Percentiles rank a stretch among this genome's conserved stretches.
Evolutionary conservation across 2,329 filamentous ascomycete genomes (phyloP).

Genomic region (Teratosphaeria zuluensis): DNA sequence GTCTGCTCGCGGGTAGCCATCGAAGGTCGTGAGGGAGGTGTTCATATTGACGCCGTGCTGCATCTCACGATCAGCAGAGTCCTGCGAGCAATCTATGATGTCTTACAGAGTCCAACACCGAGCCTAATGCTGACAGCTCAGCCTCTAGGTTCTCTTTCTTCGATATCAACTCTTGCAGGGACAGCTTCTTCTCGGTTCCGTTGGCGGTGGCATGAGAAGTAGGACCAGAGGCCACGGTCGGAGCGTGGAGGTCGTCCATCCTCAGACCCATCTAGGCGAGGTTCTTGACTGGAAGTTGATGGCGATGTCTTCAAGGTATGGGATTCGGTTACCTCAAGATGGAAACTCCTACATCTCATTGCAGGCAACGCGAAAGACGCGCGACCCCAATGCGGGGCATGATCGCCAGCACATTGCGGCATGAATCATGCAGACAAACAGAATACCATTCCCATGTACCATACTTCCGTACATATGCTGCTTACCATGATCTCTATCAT

Average conservation of each 20-base stretch:
- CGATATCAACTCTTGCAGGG: conserved; percentile 68
- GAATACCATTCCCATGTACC: not conserved
- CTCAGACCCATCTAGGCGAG: conserved; percentile 40
- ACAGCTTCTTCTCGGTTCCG: conserved; percentile 45
- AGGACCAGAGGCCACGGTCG: conserved; percentile 69
- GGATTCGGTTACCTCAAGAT: not conserved
- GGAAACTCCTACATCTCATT: not conserved
- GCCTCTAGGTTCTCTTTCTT: conserved; percentile 79
- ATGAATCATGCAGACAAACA: not conserved
- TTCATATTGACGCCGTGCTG: conserved; percentile 92
- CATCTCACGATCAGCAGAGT: conserved; percentile 8
- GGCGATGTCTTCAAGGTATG: not conserved
- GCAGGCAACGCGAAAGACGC: not conserved
- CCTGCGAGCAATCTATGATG: not conserved
- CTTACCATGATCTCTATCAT: not conserved
- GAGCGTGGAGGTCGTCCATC: conserved; percentile 60
- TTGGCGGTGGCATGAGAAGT: conserved; percentile 35
- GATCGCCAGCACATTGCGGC: not conserved
- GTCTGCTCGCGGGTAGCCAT: conserved; percentile 87
- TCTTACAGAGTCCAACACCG: conserved; percentile 75
- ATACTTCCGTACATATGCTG: not conserved
- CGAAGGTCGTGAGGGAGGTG: conserved; percentile 73
- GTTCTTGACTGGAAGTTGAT: not conserved
- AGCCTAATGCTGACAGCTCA: conserved; percentile 74
- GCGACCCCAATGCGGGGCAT: not conserved